Evolutionary conservation across 805 yeast genomes (phyloP), one percentile per base, ranked within the genome.

Genomic region (Hermanozyma aechmeae): DNA sequence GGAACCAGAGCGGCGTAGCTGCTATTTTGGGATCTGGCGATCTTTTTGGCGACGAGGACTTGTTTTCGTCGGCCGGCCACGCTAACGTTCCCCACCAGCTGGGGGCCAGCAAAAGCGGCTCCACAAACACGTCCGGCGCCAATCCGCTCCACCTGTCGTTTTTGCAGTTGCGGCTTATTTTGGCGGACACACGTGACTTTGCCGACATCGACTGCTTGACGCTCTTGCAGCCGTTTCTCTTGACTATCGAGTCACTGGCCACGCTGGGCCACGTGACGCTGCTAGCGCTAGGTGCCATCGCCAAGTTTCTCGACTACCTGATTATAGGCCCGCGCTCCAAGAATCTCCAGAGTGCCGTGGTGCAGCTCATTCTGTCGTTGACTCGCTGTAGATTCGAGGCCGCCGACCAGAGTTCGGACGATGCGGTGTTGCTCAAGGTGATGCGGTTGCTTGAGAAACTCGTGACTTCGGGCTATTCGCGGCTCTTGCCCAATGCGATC

Each of bases 341-440:
- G 17, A 77, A 79, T 32, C 55, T 81, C 13, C 67, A 61, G 18
- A 65, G 59, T 26, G 69, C 80, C 1, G 54, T 83, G 36, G 69
- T 75, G 12, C 84, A 82, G 45, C 67, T 81, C 27, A 71, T 79
- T 7, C 71, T 73, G 18, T 72, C 96, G 0, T 65, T 92, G 37
- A 83, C 97, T 1, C 95, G 85, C 50, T 92, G 97, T 56, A 73
- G 95, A 26, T 92, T 92, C 50, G 96, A 92, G 60, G 95, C 95
- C 2, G 80, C 92, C 0, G 96, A 87, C 48, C 94, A 85, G 50
- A 71, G 79, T 20, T 79, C 84, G 24, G 97, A 92, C 56, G 98
- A 92, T 50, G 82, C 93, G 0, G 89, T 92, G 3, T 60, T 92
- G 26, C 65, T 89, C 29, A 83, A 83, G 46, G 94, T 92, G 13